Evolutionary conservation across 805 yeast genomes (phyloP).

Genomic region (Naumovozyma castellii): DNA sequence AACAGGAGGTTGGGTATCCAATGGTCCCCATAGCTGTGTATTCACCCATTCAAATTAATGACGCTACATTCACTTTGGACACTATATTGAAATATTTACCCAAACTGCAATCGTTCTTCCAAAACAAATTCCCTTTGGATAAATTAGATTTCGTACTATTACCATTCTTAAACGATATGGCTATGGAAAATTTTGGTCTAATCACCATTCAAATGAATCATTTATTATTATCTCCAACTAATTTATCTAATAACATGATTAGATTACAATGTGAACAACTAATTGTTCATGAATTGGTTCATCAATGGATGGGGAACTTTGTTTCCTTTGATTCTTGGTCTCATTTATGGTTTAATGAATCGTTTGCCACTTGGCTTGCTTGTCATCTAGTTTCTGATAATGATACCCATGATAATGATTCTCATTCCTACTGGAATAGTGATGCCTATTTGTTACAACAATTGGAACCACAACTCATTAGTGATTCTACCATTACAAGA

Average conservation of each 20-base stretch:
- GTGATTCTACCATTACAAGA: constrained; percentile 10
- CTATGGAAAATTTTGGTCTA: constrained; percentile 73
- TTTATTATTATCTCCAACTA: constrained; percentile 31
- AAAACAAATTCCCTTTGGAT: constrained; percentile 42
- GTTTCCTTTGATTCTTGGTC: constrained; percentile 61
- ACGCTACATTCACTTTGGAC: constrained; percentile 43
- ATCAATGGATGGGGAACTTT: constrained; percentile 71
- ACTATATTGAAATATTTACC: constrained; percentile 42
- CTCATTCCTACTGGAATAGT: constrained; percentile 17
- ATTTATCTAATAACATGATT: constrained; percentile 19
- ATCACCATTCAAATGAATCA: constrained; percentile 50
- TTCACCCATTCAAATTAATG: constrained; percentile 39
- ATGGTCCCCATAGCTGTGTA: constrained; percentile 44
- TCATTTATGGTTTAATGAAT: constrained; percentile 65
- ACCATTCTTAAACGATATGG: constrained; percentile 68
- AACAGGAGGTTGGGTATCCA: constrained; percentile 11
- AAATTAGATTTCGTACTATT: constrained; percentile 61
- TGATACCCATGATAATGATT: constrained; percentile 15
- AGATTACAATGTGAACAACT: constrained; percentile 41
- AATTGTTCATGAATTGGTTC: constrained; percentile 63
- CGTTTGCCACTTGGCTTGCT: constrained; percentile 70
- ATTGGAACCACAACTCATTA: constrained; percentile 8
- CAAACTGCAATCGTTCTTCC: constrained; percentile 36
- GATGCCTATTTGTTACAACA: constrained; percentile 18
- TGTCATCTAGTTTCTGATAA: constrained; percentile 33